Percentiles rank a stretch among this genome's conserved stretches.
phyloP scores from a whole-genome alignment of 1,139 yeast species.

The Geotrichum carabidarum region DNA sequence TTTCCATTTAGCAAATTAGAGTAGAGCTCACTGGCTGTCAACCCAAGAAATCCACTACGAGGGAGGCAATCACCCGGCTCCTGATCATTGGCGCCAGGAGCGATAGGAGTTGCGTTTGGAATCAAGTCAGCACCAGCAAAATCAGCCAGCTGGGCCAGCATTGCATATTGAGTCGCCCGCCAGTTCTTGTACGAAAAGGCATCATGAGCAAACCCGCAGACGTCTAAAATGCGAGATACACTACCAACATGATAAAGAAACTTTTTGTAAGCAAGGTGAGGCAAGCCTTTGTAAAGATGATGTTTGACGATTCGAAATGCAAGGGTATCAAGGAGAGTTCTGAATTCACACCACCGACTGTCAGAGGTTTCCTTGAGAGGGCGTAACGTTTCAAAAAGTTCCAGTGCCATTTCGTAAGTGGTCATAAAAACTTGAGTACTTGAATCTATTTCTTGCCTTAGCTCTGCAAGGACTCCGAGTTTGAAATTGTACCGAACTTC shows the following conservation, averaged over 20 bases:
- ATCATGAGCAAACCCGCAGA: constrained; percentile 26
- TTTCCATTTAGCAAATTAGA: constrained; percentile 9
- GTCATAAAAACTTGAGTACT: constrained; percentile 47
- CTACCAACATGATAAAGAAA: constrained; percentile 59
- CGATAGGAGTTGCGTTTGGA: constrained; percentile 38
- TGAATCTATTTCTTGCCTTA: constrained; percentile 44
- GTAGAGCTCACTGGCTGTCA: constrained; percentile 38
- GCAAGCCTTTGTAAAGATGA: constrained; percentile 56
- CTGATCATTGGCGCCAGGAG: constrained; percentile 29
- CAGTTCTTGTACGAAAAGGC: constrained; percentile 38
- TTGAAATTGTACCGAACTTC: constrained; percentile 50
- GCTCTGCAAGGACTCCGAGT: constrained; percentile 46
- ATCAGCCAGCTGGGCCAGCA: constrained; percentile 56
- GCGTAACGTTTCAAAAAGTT: constrained; percentile 35
- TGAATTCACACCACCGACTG: constrained; percentile 42
- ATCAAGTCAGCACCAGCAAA: constrained; percentile 44
- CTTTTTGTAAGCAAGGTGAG: constrained; percentile 56
- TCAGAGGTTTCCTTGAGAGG: constrained; percentile 21
- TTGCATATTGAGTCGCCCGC: constrained; percentile 43
- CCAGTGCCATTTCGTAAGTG: constrained; percentile 46
- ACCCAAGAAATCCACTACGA: constrained; percentile 45
- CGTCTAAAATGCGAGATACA: constrained; percentile 34
- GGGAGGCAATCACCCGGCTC: constrained; percentile 40
- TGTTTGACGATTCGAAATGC: constrained; percentile 62
- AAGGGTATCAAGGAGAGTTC: constrained; percentile 52